Base-by-base conservation (phyloP, 2,329 filamentous ascomycete species). In the Scedosporium minutisporum region DNA sequence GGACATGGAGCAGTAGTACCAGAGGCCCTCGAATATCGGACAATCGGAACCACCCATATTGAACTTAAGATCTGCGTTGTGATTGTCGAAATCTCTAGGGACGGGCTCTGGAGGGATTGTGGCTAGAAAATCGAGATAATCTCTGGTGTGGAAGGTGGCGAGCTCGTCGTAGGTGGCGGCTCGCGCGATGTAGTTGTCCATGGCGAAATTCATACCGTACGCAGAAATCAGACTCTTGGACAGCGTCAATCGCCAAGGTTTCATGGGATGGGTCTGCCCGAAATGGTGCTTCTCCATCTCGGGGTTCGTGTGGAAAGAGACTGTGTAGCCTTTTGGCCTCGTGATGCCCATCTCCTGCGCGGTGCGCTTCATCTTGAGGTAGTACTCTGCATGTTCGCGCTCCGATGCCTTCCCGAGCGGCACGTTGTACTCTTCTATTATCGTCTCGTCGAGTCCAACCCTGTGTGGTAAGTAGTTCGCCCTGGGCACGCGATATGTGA, bases 281-380 rank as follows among this genome's bases (percentile, higher is more conserved):
- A 99, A 99, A 75, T 99, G 95, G 75, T 97, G 93, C 72, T 90
- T 89, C 77, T 99, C 95, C 73, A 97, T 96, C 64, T 91, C 87
- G 1, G 93, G 90, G 70, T 97, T 97, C 77, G 92, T 91, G 74
- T 99, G 95, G 76, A 93, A 97, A 9, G 93, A 97, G 57, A 99
- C 93, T 38, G 84, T 92, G 76, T 96, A 93, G 68, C 92, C 93
- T 71, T 89, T 87, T 1, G 93, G 93, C 42, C 87, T 84, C 61
- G 86, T 85, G 70, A 97, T 90, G 67, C 87, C 88, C 74, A 90
- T 82, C 60, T 83, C 78, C 64, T 82, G 77, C 25, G 82, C 83
- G 23, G 79, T 74, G 62, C 79, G 80, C 71, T 82, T 83, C 73
- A 82, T 82, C 72, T 84, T 84, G 70, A 77, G 78, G 66, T 80